These are phyloP conservation scores for Penicillium manginii DNA, from an alignment of 495 filamentous ascomycete genomes.

Conservation along the genomic window DNA sequence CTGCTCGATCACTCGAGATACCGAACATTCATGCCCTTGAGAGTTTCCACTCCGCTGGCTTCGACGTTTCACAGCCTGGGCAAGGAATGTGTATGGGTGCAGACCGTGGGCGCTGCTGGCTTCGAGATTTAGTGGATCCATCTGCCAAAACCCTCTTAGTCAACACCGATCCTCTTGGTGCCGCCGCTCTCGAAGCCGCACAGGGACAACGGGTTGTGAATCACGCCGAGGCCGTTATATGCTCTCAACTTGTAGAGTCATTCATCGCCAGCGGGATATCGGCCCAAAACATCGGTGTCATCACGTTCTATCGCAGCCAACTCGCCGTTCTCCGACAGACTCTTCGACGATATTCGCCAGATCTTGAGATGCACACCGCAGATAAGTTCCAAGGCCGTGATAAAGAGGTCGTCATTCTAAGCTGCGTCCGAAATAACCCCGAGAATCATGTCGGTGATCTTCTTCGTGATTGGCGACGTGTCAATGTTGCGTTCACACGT, in stretches of 20 bases:
- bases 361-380: constrained; percentile 91
- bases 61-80: constrained; percentile 27
- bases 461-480: constrained; percentile 86
- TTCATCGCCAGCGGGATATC: constrained; percentile 76
- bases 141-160: constrained; percentile 76
- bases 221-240: constrained; percentile 73
- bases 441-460: constrained; percentile 81
- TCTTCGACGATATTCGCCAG: constrained; percentile 52
- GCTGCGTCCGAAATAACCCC: constrained; percentile 84
- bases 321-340: constrained; percentile 65
- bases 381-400: constrained; percentile 96
- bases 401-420: constrained; percentile 87
- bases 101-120: constrained; percentile 67
- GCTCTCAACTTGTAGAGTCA: constrained; percentile 75
- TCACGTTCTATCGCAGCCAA: constrained; percentile 97
- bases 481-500: constrained; percentile 94
- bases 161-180: constrained; percentile 78
- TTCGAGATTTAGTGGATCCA: constrained; percentile 75
- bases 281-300: constrained; percentile 83
- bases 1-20: constrained; percentile 61
- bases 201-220: constrained; percentile 87
- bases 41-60: constrained; percentile 52
- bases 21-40: constrained; percentile 62
- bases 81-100: constrained; percentile 56
- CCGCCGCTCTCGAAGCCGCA: constrained; percentile 66